These are phyloP conservation scores for Mallotus nudiflorus DNA, from an alignment of 345 rosid species.

Conservation along the genomic window DNA sequence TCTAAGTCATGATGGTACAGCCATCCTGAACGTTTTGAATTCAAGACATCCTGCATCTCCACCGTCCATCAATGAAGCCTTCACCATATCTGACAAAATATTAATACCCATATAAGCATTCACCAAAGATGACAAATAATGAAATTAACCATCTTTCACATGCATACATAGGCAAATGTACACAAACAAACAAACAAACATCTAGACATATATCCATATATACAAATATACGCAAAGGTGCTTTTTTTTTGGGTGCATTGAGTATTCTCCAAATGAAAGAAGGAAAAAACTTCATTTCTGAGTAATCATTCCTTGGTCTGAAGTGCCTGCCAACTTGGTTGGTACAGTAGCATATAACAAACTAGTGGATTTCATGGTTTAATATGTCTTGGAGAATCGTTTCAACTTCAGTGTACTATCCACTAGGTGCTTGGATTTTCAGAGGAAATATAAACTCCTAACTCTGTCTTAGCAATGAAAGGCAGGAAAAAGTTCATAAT, in stretches of 20 bases:
- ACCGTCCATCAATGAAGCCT: slow-evolving; percentile 24
- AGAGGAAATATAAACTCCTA: too few species aligned
- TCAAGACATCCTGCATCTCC: slow-evolving; percentile 9
- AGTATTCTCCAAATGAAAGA: background rate
- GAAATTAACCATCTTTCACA: background rate
- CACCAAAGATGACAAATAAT: background rate
- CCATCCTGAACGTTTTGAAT: slow-evolving; percentile 8
- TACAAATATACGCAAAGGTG: too few species aligned
- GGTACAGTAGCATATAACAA: background rate
- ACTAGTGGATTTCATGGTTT: background rate
- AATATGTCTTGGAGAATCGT: background rate
- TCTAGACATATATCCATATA: background rate
- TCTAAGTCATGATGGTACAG: too few species aligned
- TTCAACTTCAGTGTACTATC: too few species aligned
- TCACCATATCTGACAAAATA: slow-evolving; percentile 26
- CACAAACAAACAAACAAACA: background rate
- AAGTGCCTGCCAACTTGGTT: too few species aligned
- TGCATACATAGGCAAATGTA: background rate
- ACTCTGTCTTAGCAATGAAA: too few species aligned
- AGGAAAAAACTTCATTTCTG: background rate
- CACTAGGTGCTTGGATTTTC: background rate
- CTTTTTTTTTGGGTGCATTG: too few species aligned
- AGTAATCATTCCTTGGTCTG: too few species aligned
- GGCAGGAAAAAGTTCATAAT: background rate
- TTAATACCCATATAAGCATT: background rate